Percentiles rank a stretch among this genome's conserved stretches.
These are phyloP conservation scores for Sphaerulina vaccinii DNA, from an alignment of 2,329 filamentous ascomycete species.

Conservation along the genomic window DNA sequence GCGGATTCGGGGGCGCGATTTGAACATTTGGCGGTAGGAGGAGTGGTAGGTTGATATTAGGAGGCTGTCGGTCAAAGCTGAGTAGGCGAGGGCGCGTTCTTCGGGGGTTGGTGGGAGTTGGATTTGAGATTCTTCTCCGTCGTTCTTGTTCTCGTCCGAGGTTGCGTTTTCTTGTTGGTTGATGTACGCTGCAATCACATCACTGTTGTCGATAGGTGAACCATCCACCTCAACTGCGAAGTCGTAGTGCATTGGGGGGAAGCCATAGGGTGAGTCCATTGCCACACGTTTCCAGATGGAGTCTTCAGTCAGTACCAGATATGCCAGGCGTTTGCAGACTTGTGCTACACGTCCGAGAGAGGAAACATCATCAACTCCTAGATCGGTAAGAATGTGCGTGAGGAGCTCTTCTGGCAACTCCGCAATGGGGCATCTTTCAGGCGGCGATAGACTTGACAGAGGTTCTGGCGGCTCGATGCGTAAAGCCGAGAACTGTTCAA, in stretches of 20 bases:
- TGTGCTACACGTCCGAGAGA: constrained; percentile 72
- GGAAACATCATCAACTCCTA: constrained; percentile 72
- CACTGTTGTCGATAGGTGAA: constrained; percentile 35
- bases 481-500: constrained; percentile 70
- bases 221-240: constrained; percentile 64
- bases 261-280: constrained; percentile 63
- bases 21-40: constrained; percentile 68
- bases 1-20: constrained; percentile 76
- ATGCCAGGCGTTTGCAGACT: constrained; percentile 86
- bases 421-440: constrained; percentile 78
- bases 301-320: constrained; percentile 79
- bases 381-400: constrained; percentile 69
- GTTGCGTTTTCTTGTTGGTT: constrained; percentile 1
- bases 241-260: constrained; percentile 77
- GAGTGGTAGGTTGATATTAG: constrained; percentile 32
- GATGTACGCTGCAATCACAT: constrained; percentile 29
- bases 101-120: constrained; percentile 24
- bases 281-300: constrained; percentile 77
- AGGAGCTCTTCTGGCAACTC: constrained; percentile 80
- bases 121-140: constrained; percentile 25
- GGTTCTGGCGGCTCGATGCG: constrained; percentile 67
- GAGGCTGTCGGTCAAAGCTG: constrained; percentile 29
- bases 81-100: constrained; percentile 26
- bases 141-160: no score
- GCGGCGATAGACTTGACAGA: constrained; percentile 66